phyloP scores from a whole-genome alignment of 2,329 filamentous ascomycete species.

The Penicillium fuscoglaucum region DNA sequence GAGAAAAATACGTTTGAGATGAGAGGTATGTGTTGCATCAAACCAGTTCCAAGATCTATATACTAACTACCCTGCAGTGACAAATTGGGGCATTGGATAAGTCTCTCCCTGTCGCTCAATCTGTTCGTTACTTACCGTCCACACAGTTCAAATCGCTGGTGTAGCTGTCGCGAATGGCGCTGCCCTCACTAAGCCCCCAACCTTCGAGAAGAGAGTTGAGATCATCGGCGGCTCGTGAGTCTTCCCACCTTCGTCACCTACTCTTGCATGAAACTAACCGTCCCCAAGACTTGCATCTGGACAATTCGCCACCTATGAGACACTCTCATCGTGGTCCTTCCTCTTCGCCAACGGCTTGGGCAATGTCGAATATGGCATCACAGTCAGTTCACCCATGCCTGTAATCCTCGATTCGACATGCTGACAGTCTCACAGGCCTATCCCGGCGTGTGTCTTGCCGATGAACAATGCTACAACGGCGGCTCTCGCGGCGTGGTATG shows the following conservation, averaged over 20 bases:
- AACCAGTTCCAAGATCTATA: neutral
- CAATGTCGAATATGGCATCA: conserved; percentile 59
- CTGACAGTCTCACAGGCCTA: conserved; percentile 38
- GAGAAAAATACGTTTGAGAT: conserved; percentile 56
- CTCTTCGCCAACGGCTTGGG: conserved; percentile 58
- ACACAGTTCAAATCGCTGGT: conserved; percentile 54
- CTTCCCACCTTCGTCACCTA: neutral
- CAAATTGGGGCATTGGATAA: conserved; percentile 61
- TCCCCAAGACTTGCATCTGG: conserved; percentile 55
- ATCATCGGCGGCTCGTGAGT: conserved; percentile 47
- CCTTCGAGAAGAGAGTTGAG: conserved; percentile 42
- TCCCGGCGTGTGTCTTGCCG: conserved; percentile 58
- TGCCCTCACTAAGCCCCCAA: conserved; percentile 47
- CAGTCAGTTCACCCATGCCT: conserved; percentile 25
- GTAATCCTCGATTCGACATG: too few species aligned
- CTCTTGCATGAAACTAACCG: conserved; percentile 45
- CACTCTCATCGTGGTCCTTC: conserved; percentile 58
- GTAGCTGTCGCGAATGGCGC: conserved; percentile 52
- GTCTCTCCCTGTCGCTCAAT: conserved; percentile 10
- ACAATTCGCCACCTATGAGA: conserved; percentile 60
- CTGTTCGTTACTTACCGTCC: conserved; percentile 17
- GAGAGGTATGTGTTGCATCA: conserved; percentile 33
- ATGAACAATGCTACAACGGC: conserved; percentile 59
- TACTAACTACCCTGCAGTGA: conserved; percentile 42
- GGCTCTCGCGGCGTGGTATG: conserved; percentile 48